Conservation (phyloP, 2,329 filamentous ascomycete genomes). For the Akanthomyces muscarius region DNA sequence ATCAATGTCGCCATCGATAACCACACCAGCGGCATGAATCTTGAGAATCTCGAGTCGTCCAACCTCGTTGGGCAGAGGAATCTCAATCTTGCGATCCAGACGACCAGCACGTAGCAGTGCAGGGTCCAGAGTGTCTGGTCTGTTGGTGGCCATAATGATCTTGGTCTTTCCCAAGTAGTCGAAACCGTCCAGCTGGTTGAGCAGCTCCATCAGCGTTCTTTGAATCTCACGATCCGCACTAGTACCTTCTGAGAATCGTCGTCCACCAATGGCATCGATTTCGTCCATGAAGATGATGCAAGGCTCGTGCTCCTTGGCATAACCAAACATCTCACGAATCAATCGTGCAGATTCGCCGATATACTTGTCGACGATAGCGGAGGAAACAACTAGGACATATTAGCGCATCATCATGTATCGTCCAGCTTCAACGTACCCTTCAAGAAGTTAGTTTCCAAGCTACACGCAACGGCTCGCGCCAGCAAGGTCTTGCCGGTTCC, state of each 20-base stretch:
- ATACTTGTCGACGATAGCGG: slow-evolving; percentile 98
- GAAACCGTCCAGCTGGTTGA: slow-evolving; percentile 98
- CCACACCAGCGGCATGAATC: slow-evolving; percentile 85
- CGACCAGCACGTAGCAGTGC: slow-evolving; percentile 88
- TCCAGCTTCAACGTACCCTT: slow-evolving; percentile 62
- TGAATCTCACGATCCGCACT: slow-evolving; percentile 98
- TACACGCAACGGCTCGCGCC: slow-evolving; percentile 91
- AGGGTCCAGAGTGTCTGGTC: slow-evolving; percentile 92
- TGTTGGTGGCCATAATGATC: slow-evolving; percentile 99
- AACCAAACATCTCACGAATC: slow-evolving; percentile 99
- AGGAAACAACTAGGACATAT: slow-evolving; percentile 73
- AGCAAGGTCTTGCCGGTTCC: slow-evolving; percentile 96
- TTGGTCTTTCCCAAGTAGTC: slow-evolving; percentile 99
- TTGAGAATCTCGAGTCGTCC: slow-evolving; percentile 95
- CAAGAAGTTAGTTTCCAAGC: slow-evolving; percentile 95
- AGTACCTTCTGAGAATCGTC: slow-evolving; percentile 94
- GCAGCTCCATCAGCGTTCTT: slow-evolving; percentile 94
- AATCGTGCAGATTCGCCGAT: slow-evolving; percentile 96
- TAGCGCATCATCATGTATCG: slow-evolving; percentile 15
- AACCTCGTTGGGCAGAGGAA: slow-evolving; percentile 93
- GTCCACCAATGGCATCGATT: slow-evolving; percentile 96
- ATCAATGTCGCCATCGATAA: slow-evolving; percentile 91
- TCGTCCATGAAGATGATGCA: slow-evolving; percentile 99
- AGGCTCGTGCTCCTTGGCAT: slow-evolving; percentile 97
- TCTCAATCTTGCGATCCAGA: slow-evolving; percentile 96